A percentile compares a stretch with the other conserved stretches of the same genome.
Conservation (phyloP, 1,284 basidiomycete species). For the Gymnopus androsaceus region DNA sequence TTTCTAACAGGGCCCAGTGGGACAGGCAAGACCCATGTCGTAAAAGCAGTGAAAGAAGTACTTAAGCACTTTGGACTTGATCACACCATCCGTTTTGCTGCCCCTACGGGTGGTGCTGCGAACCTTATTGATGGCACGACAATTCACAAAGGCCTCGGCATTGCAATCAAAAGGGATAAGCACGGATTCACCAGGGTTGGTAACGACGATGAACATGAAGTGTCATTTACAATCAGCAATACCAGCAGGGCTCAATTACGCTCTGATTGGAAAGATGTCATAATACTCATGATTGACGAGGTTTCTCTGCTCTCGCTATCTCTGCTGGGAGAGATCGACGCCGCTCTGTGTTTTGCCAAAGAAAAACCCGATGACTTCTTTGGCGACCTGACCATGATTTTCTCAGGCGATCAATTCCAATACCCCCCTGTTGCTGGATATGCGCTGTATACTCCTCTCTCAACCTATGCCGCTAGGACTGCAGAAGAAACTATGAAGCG, state of each 20-base stretch:
- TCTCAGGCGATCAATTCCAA: slow-evolving; percentile 4
- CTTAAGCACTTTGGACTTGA: slow-evolving; percentile 24
- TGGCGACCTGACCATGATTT: slow-evolving; percentile 3
- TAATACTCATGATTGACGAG: slow-evolving; percentile 2
- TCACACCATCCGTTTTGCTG: slow-evolving; percentile 27
- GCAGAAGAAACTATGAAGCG: background rate
- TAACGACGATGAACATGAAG: no score
- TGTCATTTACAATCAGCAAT: background rate
- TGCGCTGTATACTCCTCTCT: slow-evolving; percentile 3
- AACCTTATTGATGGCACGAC: slow-evolving; percentile 27
- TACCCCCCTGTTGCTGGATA: slow-evolving; percentile 4
- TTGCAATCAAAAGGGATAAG: slow-evolving; percentile 4
- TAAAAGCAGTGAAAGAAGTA: slow-evolving; percentile 25
- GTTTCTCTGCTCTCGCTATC: background rate
- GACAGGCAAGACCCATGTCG: slow-evolving; percentile 34
- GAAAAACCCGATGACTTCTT: slow-evolving; percentile 1
- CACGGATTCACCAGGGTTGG: no score
- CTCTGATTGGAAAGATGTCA: slow-evolving; percentile 5
- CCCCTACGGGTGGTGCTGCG: slow-evolving; percentile 31
- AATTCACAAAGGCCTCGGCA: slow-evolving; percentile 24
- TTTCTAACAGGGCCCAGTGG: slow-evolving; percentile 32
- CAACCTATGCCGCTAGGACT: background rate
- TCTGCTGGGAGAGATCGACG: slow-evolving; percentile 6
- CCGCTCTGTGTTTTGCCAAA: slow-evolving; percentile 3
- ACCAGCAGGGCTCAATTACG: background rate